These are phyloP conservation scores for Acanthamoeba comandoni DNA, from an alignment of 208 protist species.

Conservation along the genomic window DNA sequence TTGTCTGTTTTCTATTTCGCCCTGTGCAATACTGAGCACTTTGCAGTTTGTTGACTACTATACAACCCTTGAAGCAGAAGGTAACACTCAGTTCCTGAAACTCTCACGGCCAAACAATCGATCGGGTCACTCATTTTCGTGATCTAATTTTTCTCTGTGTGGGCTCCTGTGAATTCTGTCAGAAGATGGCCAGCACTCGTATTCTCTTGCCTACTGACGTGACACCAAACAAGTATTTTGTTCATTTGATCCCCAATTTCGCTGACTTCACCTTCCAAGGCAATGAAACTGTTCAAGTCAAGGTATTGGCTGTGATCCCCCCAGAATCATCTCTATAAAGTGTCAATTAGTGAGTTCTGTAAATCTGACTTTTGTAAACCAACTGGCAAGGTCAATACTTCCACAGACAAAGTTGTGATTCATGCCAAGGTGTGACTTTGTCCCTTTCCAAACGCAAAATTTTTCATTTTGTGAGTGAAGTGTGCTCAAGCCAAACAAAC, in stretches of 20 bases:
- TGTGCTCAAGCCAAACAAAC: neutral
- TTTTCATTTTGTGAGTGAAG: neutral
- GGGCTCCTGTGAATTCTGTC: no score
- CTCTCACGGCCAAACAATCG: no score
- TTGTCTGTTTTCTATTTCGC: no score
- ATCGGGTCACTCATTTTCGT: no score
- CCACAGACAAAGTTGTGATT: constrained; percentile 43
- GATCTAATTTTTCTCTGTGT: no score
- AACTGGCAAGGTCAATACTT: neutral
- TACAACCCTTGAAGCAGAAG: no score
- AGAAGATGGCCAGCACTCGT: neutral
- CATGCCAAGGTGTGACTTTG: constrained; percentile 50
- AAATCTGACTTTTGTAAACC: neutral
- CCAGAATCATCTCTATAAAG: neutral
- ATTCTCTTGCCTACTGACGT: constrained; percentile 61
- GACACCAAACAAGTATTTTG: constrained; percentile 51
- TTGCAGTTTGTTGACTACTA: no score
- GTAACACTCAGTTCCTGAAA: no score
- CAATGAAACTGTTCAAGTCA: constrained; percentile 44
- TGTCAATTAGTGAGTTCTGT: constrained; percentile 2
- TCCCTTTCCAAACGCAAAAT: neutral
- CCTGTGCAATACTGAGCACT: no score
- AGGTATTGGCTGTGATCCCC: neutral
- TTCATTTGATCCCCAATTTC: constrained; percentile 62
- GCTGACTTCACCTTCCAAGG: constrained; percentile 49